Evolutionary conservation across 228 moss, liverwort and hornwort species (phyloP).

Genomic region (Sphagnum magellanicum): DNA sequence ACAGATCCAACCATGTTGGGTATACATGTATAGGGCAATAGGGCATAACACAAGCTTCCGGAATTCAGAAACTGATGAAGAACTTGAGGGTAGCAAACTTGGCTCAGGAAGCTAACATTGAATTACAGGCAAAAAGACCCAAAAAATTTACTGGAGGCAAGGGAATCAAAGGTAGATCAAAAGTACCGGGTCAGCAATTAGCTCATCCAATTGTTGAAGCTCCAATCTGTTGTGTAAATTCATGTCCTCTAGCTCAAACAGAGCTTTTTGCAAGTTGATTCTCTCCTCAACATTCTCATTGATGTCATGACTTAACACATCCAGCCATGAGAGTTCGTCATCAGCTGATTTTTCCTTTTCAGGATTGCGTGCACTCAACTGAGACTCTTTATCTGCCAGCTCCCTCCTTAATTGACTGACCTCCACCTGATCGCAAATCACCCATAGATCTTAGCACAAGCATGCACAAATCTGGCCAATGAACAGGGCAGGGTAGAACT

Average conservation of each 20-base stretch:
- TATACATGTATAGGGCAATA: no score
- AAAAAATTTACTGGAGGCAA: no score
- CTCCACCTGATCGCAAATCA: slow-evolving; percentile 26
- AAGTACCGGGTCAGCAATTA: slow-evolving; percentile 22
- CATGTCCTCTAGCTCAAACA: slow-evolving; percentile 48
- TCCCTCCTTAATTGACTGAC: slow-evolving; percentile 38
- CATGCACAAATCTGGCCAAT: not conserved
- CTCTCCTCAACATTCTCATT: slow-evolving; percentile 52
- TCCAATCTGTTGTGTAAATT: slow-evolving; percentile 39
- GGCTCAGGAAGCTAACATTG: no score
- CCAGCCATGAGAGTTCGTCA: slow-evolving; percentile 44
- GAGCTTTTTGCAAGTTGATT: slow-evolving; percentile 50
- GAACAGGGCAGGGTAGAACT: not conserved
- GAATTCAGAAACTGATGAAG: no score
- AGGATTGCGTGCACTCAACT: slow-evolving; percentile 36
- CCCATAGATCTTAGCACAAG: not conserved
- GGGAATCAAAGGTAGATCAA: not conserved
- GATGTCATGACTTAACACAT: slow-evolving; percentile 43
- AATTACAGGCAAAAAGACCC: no score
- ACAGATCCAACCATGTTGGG: no score
- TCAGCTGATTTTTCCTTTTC: slow-evolving; percentile 37
- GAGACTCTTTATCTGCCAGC: slow-evolving; percentile 39
- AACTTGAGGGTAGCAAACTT: no score
- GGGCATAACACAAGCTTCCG: no score
- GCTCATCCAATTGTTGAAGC: slow-evolving; percentile 40